A percentile compares a stretch with the other conserved stretches of the same genome.
These are phyloP conservation scores for Adansonia grandidieri DNA, from an alignment of 441 rosid species.

Conservation along the genomic window DNA sequence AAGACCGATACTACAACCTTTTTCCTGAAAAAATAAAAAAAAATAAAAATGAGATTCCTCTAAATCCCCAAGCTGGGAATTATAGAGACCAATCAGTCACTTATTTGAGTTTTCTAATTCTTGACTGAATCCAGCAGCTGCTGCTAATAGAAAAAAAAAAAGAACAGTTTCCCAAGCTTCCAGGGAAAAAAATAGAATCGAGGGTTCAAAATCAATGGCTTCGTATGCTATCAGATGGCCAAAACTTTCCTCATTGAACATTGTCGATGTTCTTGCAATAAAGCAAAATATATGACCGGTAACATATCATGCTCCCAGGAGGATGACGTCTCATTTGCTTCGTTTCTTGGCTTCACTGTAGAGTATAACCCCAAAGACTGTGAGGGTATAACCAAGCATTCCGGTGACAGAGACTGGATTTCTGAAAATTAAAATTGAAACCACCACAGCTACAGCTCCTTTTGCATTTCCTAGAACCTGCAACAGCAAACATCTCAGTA, in stretches of 20 bases:
- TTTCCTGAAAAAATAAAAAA: conserved; percentile 45
- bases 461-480: conserved; percentile 79
- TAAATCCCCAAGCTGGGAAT: conserved; percentile 40
- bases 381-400: conserved; percentile 69
- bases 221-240: conserved; percentile 25
- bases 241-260: conserved; percentile 23
- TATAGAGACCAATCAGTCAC: conserved; percentile 38
- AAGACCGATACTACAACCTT: conserved; percentile 37
- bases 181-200: conserved; percentile 29
- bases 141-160: conserved; percentile 43
- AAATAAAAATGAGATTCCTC: conserved; percentile 37
- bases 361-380: conserved; percentile 66
- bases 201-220: conserved; percentile 36
- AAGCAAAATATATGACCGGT: conserved; percentile 21
- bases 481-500: not conserved
- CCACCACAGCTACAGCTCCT: conserved; percentile 74
- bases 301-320: not conserved
- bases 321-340: conserved; percentile 44
- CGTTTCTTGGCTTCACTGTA: conserved; percentile 78
- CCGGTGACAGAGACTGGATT: conserved; percentile 73
- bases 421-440: conserved; percentile 64
- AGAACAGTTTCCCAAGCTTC: conserved; percentile 39
- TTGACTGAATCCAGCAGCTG: conserved; percentile 44
- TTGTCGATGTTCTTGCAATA: conserved; percentile 26
- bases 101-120: conserved; percentile 41